Evolutionary conservation across 805 yeast species (phyloP).

Genomic region (Barnettozyma vustinii): DNA sequence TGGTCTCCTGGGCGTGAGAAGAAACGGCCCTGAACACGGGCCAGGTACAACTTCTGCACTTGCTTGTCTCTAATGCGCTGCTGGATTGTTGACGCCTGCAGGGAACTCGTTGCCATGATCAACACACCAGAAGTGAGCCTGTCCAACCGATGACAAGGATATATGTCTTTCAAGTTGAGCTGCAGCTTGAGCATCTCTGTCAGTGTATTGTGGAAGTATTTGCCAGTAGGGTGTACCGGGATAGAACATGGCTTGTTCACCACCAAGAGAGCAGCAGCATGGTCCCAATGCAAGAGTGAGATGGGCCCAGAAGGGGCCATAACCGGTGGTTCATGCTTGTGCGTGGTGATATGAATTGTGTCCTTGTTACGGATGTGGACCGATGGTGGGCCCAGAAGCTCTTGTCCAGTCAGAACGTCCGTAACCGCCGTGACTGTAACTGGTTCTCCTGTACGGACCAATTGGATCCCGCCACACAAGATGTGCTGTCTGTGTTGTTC

Average conservation of each 20-base stretch:
- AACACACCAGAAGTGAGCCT: slow-evolving; percentile 94
- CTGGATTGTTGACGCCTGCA: slow-evolving; percentile 38
- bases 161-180: slow-evolving; percentile 29
- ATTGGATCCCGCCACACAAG: slow-evolving; percentile 4
- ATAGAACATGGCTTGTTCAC: slow-evolving; percentile 92
- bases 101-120: slow-evolving; percentile 29
- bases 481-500: slow-evolving; percentile 13
- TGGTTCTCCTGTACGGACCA: slow-evolving; percentile 6
- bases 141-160: slow-evolving; percentile 81
- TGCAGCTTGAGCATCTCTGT: slow-evolving; percentile 74
- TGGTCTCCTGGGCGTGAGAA: slow-evolving; percentile 47
- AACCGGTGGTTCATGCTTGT: slow-evolving; percentile 71
- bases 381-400: slow-evolving; percentile 4
- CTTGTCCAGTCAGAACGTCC: slow-evolving; percentile 1
- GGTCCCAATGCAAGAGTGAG: background rate
- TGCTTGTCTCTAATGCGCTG: slow-evolving; percentile 55
- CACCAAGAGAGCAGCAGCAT: slow-evolving; percentile 45
- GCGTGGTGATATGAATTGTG: slow-evolving; percentile 31
- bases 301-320: slow-evolving; percentile 21
- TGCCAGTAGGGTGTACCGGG: slow-evolving; percentile 95
- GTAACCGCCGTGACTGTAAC: no score
- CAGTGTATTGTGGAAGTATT: slow-evolving; percentile 70
- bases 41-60: slow-evolving; percentile 77
- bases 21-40: slow-evolving; percentile 82
- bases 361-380: slow-evolving; percentile 24